phyloP scores from a whole-genome alignment of 495 filamentous ascomycete species.

The Podospora pseudocomata region DNA sequence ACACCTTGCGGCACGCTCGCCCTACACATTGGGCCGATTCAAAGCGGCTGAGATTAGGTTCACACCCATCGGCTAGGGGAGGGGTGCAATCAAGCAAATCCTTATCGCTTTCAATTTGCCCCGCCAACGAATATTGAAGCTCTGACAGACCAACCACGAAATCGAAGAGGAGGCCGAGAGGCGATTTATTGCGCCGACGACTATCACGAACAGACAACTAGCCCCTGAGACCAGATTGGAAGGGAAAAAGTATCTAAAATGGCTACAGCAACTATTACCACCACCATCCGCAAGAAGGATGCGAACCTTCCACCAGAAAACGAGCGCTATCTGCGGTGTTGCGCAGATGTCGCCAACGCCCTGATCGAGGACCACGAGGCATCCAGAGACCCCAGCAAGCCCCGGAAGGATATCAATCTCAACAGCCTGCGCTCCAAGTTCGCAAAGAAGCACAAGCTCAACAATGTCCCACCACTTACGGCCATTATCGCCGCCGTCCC shows the following conservation, averaged over 20 bases:
- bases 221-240: not conserved
- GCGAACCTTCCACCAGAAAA: conserved; percentile 80
- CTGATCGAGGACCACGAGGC: conserved; percentile 91
- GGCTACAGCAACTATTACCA: conserved; percentile 44
- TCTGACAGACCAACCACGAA: conserved; percentile 1
- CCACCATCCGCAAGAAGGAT: conserved; percentile 54
- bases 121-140: conserved; percentile 10
- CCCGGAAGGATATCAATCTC: conserved; percentile 84
- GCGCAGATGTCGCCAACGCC: conserved; percentile 88
- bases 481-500: conserved; percentile 97
- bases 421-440: conserved; percentile 84
- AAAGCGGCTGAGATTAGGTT: not conserved
- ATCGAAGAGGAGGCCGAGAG: not conserved
- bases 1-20: not conserved
- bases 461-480: conserved; percentile 81
- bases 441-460: conserved; percentile 84
- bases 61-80: not conserved
- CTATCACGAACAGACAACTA: not conserved
- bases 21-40: conserved; percentile 2
- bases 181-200: not conserved
- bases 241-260: conserved; percentile 21
- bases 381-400: conserved; percentile 62
- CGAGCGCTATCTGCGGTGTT: conserved; percentile 87
- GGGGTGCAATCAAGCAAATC: not conserved
- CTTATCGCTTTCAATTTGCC: not conserved